A percentile compares a stretch with the other conserved stretches of the same genome.
These are phyloP conservation scores for Persicaria tinctoria DNA, from an alignment of 148 eudicot species.

Conservation along the genomic window DNA sequence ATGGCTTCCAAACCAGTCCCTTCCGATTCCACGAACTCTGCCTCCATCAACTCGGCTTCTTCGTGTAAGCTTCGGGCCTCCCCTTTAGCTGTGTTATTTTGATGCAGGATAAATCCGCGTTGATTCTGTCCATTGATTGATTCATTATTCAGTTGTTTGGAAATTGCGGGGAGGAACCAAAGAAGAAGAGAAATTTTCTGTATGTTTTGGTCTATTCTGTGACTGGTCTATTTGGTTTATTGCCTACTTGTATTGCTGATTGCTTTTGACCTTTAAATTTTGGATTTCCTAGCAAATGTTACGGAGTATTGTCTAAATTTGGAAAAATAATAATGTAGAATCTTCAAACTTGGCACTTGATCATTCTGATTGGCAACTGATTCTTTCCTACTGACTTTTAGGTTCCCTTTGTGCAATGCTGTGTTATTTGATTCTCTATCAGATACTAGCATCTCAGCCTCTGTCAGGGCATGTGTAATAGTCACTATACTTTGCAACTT, in stretches of 20 bases:
- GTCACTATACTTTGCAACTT: neutral
- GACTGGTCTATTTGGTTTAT: neutral
- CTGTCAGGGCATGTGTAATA: neutral
- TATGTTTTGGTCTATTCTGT: neutral
- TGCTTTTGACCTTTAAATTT: neutral
- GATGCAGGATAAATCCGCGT: neutral
- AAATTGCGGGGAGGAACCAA: neutral
- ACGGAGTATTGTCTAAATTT: neutral
- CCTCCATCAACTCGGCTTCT: neutral
- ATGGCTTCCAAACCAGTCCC: slow-evolving; percentile 20
- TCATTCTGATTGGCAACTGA: neutral
- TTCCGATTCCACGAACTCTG: slow-evolving; percentile 1
- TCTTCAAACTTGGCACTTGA: neutral
- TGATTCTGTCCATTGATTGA: neutral
- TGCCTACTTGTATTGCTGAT: neutral
- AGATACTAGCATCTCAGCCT: neutral
- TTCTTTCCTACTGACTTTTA: neutral
- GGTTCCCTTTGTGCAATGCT: neutral
- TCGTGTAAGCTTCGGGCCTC: slow-evolving; percentile 12
- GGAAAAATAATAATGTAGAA: no score
- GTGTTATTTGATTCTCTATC: neutral
- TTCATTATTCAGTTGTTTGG: neutral
- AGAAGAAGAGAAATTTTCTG: neutral
- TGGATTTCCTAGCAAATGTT: neutral
- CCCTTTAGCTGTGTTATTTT: neutral